Conservation (phyloP, 306 rosid species). For the Medicago arabica region DNA sequence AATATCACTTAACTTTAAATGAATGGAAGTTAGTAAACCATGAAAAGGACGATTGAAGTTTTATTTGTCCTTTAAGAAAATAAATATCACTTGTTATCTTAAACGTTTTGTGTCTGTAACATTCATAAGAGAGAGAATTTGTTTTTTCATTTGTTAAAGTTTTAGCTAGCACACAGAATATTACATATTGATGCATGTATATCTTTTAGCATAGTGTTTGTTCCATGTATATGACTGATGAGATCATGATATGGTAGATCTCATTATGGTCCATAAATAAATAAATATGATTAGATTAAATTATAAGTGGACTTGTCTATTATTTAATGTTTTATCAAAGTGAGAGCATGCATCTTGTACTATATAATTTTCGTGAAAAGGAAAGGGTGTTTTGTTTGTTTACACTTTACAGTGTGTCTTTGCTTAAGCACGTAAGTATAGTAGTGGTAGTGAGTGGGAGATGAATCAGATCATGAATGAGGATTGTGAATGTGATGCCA, state of each 20-base stretch:
- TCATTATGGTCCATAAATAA: conserved; percentile 15
- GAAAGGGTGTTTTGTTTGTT: conserved; percentile 38
- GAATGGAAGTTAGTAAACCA: no score
- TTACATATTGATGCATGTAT: conserved; percentile 10
- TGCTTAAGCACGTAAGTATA: background rate
- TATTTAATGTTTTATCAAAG: conserved; percentile 5
- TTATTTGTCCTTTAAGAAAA: no score
- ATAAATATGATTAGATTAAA: background rate
- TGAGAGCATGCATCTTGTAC: conserved; percentile 14
- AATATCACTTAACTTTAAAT: no score
- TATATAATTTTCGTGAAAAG: background rate
- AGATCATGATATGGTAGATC: conserved; percentile 28
- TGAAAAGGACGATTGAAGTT: no score
- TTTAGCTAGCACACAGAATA: conserved; percentile 26
- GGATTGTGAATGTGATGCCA: conserved; percentile 45
- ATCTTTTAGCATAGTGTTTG: background rate
- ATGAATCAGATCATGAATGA: conserved; percentile 11
- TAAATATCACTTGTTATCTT: no score
- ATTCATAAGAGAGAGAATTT: no score
- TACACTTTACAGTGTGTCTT: conserved; percentile 47
- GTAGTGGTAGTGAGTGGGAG: conserved; percentile 33
- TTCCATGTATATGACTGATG: background rate
- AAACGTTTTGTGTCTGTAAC: no score
- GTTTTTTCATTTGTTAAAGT: background rate
- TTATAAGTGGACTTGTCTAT: conserved; percentile 28